A percentile compares a stretch with the other conserved stretches of the same genome.
These are phyloP conservation scores for Phytophthora sp. DNA, from an alignment of 352 stramenopile genomes.

Conservation along the genomic window DNA sequence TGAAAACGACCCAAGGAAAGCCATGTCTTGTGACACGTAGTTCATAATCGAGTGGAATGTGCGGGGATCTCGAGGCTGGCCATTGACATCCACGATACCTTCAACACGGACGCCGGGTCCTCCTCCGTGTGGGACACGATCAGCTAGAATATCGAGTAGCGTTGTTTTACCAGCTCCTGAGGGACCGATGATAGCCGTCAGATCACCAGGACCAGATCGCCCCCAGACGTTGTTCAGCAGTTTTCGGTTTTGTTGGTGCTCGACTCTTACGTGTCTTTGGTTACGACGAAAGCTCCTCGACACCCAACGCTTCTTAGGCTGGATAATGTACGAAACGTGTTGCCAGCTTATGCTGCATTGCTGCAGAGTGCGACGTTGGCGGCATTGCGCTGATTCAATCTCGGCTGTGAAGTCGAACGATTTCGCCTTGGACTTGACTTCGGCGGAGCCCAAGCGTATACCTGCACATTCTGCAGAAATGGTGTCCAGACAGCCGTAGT, in stretches of 20 bases:
- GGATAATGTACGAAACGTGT: constrained; percentile 56
- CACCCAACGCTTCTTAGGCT: constrained; percentile 32
- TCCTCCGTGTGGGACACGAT: constrained; percentile 34
- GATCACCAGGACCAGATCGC: constrained; percentile 56
- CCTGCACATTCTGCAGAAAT: background rate
- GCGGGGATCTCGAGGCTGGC: constrained; percentile 35
- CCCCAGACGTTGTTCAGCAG: constrained; percentile 71
- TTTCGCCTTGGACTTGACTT: constrained; percentile 19
- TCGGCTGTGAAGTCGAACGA: constrained; percentile 25
- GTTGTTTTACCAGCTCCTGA: constrained; percentile 73
- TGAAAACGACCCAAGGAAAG: constrained; percentile 70
- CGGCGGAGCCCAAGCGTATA: background rate
- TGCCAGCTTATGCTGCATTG: constrained; percentile 63
- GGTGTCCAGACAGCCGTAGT: constrained; percentile 20
- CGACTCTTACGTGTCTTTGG: background rate
- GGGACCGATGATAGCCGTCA: constrained; percentile 73
- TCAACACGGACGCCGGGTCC: constrained; percentile 37
- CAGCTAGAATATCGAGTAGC: constrained; percentile 67
- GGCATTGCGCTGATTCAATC: constrained; percentile 17
- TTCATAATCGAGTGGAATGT: constrained; percentile 57
- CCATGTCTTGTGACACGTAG: constrained; percentile 71
- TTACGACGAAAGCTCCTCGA: too few relatives aligned
- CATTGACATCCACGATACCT: constrained; percentile 63
- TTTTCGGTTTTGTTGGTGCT: constrained; percentile 12
- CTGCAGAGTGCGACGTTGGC: constrained; percentile 24